These are phyloP conservation scores for Colletotrichum sp. DNA, from an alignment of 2,329 filamentous ascomycete genomes.

Conservation along the genomic window DNA sequence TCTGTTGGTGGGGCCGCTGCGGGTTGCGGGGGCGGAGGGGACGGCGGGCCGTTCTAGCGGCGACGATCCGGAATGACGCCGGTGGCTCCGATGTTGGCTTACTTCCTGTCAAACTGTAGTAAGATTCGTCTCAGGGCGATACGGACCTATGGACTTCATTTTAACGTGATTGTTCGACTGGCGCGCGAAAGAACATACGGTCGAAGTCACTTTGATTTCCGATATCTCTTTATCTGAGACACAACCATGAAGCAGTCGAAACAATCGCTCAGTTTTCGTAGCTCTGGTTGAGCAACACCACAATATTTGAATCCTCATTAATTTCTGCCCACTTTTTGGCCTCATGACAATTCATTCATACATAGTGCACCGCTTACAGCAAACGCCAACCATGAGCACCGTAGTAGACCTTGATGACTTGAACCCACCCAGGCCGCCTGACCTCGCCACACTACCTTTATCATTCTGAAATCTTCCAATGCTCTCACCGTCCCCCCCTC, in stretches of 20 bases:
- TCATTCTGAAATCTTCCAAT: background rate
- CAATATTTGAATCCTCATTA: background rate
- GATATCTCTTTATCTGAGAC: background rate
- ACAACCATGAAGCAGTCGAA: background rate
- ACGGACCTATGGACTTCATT: rapidly evolving
- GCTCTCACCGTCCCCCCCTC: background rate
- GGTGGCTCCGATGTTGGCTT: background rate
- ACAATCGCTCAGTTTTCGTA: background rate
- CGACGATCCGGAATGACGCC: background rate
- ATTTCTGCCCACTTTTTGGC: background rate
- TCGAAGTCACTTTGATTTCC: background rate
- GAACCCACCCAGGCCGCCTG: background rate
- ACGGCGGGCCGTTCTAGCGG: background rate
- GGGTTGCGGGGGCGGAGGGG: background rate
- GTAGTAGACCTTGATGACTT: background rate
- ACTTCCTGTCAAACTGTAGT: background rate
- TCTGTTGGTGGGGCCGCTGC: constrained; percentile 8
- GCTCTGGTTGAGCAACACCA: background rate
- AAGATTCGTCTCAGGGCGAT: background rate
- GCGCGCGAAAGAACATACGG: background rate
- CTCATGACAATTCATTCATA: background rate
- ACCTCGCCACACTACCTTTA: background rate
- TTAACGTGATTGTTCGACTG: rapidly evolving
- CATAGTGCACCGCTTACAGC: background rate
- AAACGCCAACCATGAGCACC: background rate